Conservation (phyloP, 352 stramenopile species). For the Pythium dissotocum region DNA sequence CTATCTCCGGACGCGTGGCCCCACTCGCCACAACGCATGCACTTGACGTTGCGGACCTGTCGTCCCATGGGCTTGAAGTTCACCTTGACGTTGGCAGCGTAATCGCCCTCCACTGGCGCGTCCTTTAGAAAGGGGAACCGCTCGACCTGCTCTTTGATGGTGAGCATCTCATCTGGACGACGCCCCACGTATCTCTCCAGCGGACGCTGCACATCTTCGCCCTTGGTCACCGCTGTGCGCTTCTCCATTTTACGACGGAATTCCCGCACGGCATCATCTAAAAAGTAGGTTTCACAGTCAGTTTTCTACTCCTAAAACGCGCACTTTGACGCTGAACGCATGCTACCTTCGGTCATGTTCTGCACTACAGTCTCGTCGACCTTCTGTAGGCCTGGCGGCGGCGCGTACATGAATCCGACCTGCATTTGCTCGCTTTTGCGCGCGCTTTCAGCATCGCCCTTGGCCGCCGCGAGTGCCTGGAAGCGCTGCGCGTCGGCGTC, state of each 20-base stretch:
- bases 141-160: conserved; percentile 85
- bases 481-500: conserved; percentile 47
- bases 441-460: conserved; percentile 52
- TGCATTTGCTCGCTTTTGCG: conserved; percentile 50
- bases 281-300: conserved; percentile 1
- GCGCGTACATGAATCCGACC: conserved; percentile 76
- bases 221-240: conserved; percentile 13
- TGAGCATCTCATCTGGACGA: conserved; percentile 65
- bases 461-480: conserved; percentile 57
- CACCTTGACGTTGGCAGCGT: conserved; percentile 78
- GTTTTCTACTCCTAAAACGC: neutral
- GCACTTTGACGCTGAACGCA: neutral
- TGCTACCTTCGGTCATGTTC: conserved; percentile 36
- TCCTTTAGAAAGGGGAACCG: conserved; percentile 90
- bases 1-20: conserved; percentile 83
- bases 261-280: conserved; percentile 64
- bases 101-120: conserved; percentile 83
- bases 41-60: conserved; percentile 83
- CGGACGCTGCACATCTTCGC: conserved; percentile 37
- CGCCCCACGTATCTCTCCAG: conserved; percentile 77
- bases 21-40: conserved; percentile 81
- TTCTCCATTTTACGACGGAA: conserved; percentile 65
- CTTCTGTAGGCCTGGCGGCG: conserved; percentile 64
- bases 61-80: conserved; percentile 88
- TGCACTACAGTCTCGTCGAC: conserved; percentile 29